Conservation (phyloP, 202 grass and related monocot species). For the Zizania palustris region DNA sequence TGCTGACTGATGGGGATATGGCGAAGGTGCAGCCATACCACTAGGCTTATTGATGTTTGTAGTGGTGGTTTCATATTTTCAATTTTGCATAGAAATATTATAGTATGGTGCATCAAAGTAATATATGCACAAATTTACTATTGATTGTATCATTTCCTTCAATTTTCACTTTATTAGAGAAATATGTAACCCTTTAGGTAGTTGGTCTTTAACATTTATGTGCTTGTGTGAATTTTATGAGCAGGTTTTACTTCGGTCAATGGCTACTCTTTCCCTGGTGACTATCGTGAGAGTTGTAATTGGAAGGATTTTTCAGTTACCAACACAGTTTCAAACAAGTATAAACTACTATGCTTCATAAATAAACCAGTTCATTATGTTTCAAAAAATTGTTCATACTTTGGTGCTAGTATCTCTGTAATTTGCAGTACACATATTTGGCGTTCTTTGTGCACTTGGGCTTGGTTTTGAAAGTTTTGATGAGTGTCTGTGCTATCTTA, state of each 20-base stretch:
- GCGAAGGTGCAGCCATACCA: background rate
- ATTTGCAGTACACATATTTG: background rate
- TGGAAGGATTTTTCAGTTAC: constrained; percentile 84
- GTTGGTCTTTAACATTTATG: background rate
- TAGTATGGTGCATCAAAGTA: background rate
- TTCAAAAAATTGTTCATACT: background rate
- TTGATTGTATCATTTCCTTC: constrained; percentile 11
- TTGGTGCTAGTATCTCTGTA: background rate
- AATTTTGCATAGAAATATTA: constrained; percentile 6
- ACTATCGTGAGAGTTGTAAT: constrained; percentile 85
- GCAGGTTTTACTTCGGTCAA: constrained; percentile 87
- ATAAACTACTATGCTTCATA: constrained; percentile 19
- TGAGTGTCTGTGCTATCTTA: constrained; percentile 21
- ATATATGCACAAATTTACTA: background rate
- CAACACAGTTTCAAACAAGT: constrained; percentile 94
- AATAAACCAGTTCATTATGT: constrained; percentile 16
- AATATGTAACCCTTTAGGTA: constrained; percentile 2
- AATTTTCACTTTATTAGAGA: background rate
- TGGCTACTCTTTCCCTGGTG: constrained; percentile 90
- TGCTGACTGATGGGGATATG: background rate
- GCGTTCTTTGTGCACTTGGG: constrained; percentile 5
- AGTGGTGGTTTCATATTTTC: background rate
- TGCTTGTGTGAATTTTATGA: constrained; percentile 28
- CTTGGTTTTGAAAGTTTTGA: background rate
- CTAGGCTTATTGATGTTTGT: background rate